Evolutionary conservation across 257 asterid species (phyloP).

Genomic region (Rhazya stricta): DNA sequence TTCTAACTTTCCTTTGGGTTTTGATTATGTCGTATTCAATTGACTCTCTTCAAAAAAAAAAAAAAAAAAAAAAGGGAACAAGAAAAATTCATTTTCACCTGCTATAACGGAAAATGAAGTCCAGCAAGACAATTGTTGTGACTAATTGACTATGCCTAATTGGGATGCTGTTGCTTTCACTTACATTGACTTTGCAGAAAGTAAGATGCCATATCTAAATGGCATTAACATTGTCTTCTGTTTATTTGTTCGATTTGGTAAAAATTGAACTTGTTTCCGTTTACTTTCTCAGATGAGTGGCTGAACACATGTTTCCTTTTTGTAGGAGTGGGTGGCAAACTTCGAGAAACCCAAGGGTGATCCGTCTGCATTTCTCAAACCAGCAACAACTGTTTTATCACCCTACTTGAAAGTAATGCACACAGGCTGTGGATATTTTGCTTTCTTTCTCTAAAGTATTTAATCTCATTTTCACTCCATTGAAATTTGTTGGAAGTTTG

Average conservation of each 20-base stretch:
- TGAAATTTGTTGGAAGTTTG: slow-evolving; percentile 69
- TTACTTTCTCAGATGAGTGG: neutral
- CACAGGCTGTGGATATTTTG: neutral
- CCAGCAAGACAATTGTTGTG: neutral
- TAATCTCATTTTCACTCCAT: slow-evolving; percentile 23
- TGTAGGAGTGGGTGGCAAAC: slow-evolving; percentile 85
- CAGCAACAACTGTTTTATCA: slow-evolving; percentile 89
- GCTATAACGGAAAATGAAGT: neutral
- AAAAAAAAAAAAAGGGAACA: too few relatives aligned
- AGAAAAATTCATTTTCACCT: neutral
- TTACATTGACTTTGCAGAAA: neutral
- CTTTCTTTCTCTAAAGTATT: slow-evolving; percentile 14
- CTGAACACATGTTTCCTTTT: slow-evolving; percentile 17
- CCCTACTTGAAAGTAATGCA: slow-evolving; percentile 78
- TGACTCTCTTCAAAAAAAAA: neutral
- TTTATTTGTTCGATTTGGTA: neutral
- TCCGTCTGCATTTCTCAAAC: slow-evolving; percentile 80
- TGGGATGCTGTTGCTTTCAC: neutral
- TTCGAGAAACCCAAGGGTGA: slow-evolving; percentile 98
- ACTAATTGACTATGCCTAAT: neutral
- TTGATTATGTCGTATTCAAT: neutral
- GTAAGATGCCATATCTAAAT: neutral
- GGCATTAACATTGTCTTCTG: neutral
- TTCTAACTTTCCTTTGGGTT: neutral
- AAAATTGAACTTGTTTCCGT: neutral